Base-by-base conservation (phyloP, 2,329 filamentous ascomycete genomes). In the Arthrobotrys megalospora region DNA sequence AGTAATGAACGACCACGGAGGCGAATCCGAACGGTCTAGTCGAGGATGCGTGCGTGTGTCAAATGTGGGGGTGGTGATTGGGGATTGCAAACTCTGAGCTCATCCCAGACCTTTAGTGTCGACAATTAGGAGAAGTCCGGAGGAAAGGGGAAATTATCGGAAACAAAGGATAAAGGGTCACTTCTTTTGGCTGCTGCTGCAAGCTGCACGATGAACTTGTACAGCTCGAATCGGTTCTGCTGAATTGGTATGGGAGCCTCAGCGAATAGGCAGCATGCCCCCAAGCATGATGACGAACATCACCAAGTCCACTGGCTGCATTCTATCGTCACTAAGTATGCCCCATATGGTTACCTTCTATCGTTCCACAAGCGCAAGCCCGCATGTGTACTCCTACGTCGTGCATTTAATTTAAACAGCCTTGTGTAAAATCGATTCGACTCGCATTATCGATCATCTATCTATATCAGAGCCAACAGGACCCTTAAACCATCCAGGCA, bases 271-370 rank as follows among this genome's bases (percentile, higher is more conserved):
- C 34, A 63, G 41, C 73, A 41, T 41, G 65, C 66, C 53, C 32
- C 48, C 21, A 71, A 60, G 73, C 73, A 77, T 77, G 73, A 67
- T 77, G 66, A 77, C 66, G 65, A 71, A 55, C 53, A 63, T 62
- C 19, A 34, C 43, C 41, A 53, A 52, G 21, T 50, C 52, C 14
- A 62, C 36, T 53, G 41, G 63, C 52, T 73, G 48, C 60, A 58
- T 38, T 21, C 38, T 36, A 48, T 50, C 43, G 43, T 48, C 41
- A 64, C 32, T 7, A 64, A 50, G 41, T 34, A 47, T 38, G 24
- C 45, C 43, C 52, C 28, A 45, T 55, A 41, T 55, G 7, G 19
- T 32, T 28, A 55, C 19, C 19, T 14, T n/a, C 34, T 6, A 53
- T 50, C 47, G 41, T 50, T 24, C 41, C 60, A 34, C 36, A 34